These are phyloP conservation scores for Pseudogymnoascus verrucosus DNA, from an alignment of 2,329 filamentous ascomycete species.

Conservation along the genomic window DNA sequence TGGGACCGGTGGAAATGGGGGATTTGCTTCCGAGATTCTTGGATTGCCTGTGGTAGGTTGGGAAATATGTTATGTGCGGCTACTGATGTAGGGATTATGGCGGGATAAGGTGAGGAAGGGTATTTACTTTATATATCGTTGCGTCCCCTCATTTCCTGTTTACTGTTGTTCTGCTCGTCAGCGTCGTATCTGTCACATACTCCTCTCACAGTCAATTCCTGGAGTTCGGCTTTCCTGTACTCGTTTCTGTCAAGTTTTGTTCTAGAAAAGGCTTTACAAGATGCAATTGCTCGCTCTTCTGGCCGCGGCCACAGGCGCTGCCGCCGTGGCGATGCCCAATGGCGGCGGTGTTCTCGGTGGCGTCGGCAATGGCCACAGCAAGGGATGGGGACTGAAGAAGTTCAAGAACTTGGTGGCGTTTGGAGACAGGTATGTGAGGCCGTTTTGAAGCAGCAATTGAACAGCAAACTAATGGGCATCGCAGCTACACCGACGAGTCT, in stretches of 20 bases:
- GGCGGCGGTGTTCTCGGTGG: background rate
- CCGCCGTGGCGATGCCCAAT: background rate
- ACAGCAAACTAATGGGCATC: background rate
- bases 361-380: background rate
- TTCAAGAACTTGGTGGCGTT: slow-evolving; percentile 62
- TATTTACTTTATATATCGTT: background rate
- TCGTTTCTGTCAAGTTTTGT: background rate
- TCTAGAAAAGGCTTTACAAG: background rate
- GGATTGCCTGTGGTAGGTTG: background rate
- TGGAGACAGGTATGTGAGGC: slow-evolving; percentile 52
- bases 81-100: background rate
- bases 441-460: background rate
- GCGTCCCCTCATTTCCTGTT: background rate
- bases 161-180: background rate
- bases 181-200: background rate
- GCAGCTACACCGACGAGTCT: slow-evolving; percentile 61
- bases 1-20: background rate
- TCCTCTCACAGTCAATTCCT: background rate
- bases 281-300: background rate
- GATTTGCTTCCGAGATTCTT: background rate
- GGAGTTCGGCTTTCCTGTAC: background rate
- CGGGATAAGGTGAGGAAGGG: background rate
- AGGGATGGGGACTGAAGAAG: slow-evolving; percentile 28
- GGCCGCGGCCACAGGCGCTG: background rate
- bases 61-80: background rate